Evolutionary conservation across 2,329 filamentous ascomycete species (phyloP).

Genomic region (Amesomyces nigricolor): DNA sequence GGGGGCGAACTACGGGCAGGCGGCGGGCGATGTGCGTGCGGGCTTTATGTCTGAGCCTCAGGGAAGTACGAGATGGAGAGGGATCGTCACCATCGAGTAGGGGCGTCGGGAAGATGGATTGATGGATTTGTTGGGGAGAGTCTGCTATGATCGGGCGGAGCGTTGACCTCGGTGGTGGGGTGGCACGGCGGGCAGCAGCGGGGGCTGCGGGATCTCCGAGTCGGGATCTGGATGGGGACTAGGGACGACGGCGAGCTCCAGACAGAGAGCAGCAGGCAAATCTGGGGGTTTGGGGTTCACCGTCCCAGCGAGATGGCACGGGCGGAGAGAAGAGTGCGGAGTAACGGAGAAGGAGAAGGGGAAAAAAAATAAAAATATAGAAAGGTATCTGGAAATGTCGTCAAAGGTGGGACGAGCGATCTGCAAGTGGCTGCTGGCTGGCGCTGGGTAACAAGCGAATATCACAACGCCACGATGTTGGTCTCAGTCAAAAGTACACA

Average conservation of each 20-base stretch:
- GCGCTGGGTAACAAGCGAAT: not conserved
- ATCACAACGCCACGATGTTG: not conserved
- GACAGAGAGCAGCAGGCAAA: not conserved
- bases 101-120: not conserved
- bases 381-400: not conserved
- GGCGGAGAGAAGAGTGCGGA: not conserved
- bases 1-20: not conserved
- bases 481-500: not conserved
- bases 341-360: not conserved
- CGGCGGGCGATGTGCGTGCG: not conserved
- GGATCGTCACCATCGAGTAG: constrained; percentile 4
- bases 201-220: not conserved
- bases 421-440: constrained; percentile 4
- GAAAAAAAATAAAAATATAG: not conserved
- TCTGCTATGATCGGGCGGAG: no score
- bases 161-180: not conserved
- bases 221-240: not conserved
- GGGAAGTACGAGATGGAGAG: not conserved
- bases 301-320: not conserved
- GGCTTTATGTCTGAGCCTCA: not conserved
- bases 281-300: not conserved
- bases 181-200: not conserved
- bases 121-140: not conserved
- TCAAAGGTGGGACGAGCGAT: constrained; percentile 14
- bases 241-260: no score